Conservation (phyloP, 495 filamentous ascomycete genomes). For the Xylaria nigripes region DNA sequence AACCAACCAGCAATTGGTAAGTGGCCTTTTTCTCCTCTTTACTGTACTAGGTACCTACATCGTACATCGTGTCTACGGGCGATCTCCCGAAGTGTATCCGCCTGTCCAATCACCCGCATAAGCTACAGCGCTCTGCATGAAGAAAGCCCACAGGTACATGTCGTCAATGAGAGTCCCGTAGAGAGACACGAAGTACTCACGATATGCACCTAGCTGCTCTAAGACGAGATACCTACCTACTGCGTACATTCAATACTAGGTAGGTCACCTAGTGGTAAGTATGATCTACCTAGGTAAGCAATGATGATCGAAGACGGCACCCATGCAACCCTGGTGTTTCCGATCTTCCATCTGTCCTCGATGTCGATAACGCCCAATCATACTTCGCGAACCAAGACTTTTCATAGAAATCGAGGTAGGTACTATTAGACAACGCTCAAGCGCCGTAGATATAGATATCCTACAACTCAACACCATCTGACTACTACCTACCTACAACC, state of each 20-base stretch:
- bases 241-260: not conserved
- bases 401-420: not conserved
- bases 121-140: not conserved
- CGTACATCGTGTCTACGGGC: not conserved
- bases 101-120: conserved; percentile 11
- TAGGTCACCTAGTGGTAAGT: not conserved
- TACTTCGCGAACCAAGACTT: not conserved
- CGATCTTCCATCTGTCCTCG: not conserved
- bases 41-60: not conserved
- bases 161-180: not conserved
- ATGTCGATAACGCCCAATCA: not conserved
- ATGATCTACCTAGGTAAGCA: not conserved
- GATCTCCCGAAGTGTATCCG: conserved; percentile 13
- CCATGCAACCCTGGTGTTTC: not conserved
- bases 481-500: conserved; percentile 8
- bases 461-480: conserved; percentile 1
- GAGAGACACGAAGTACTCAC: not conserved
- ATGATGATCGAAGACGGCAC: not conserved
- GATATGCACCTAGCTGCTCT: no score
- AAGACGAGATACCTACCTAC: not conserved
- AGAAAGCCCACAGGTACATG: not conserved
- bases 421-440: conserved; percentile 1
- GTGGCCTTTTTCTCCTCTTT: not conserved
- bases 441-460: conserved; percentile 4
- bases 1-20: conserved; percentile 4